Evolutionary conservation across 2,329 filamentous ascomycete species (phyloP).

Genomic region (Diaporthe citriasiana): DNA sequence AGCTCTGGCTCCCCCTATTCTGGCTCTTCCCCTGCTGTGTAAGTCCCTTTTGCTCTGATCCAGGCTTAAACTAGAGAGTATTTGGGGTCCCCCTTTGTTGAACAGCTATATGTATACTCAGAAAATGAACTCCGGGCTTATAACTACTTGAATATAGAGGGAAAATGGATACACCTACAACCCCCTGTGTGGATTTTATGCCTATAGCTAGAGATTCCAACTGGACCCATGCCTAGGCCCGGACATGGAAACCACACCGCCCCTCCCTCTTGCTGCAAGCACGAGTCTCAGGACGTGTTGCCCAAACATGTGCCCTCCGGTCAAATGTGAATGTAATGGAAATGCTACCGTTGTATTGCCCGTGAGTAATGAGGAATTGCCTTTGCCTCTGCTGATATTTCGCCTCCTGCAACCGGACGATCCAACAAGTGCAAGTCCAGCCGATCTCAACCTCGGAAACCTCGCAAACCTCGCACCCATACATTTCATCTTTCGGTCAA

Average conservation of each 20-base stretch:
- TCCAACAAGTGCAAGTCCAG: slow-evolving; percentile 14
- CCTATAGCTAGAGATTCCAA: too few relatives aligned
- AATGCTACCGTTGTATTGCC: slow-evolving; percentile 23
- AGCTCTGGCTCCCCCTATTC: too few relatives aligned
- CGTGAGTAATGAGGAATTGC: slow-evolving; percentile 31
- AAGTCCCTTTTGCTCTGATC: too few relatives aligned
- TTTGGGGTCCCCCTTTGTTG: too few relatives aligned
- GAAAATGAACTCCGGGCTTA: too few relatives aligned
- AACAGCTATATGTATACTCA: too few relatives aligned
- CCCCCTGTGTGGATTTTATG: too few relatives aligned
- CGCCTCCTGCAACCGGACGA: neutral
- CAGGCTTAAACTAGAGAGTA: too few relatives aligned
- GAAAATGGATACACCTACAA: too few relatives aligned
- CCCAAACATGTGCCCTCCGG: slow-evolving; percentile 3
- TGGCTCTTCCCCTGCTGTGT: too few relatives aligned
- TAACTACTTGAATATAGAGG: too few relatives aligned
- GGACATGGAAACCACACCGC: slow-evolving; percentile 23
- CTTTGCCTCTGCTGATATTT: slow-evolving; percentile 11
- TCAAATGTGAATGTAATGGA: slow-evolving; percentile 8
- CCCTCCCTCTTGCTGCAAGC: slow-evolving; percentile 22
- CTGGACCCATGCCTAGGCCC: slow-evolving; percentile 3
- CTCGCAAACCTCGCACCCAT: slow-evolving; percentile 24
- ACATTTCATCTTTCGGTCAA: slow-evolving; percentile 1
- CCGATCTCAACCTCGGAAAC: slow-evolving; percentile 16
- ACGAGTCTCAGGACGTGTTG: slow-evolving; percentile 25